Evolutionary conservation across 2,329 filamentous ascomycete genomes (phyloP).

Genomic region (Aspergillus sp.): DNA sequence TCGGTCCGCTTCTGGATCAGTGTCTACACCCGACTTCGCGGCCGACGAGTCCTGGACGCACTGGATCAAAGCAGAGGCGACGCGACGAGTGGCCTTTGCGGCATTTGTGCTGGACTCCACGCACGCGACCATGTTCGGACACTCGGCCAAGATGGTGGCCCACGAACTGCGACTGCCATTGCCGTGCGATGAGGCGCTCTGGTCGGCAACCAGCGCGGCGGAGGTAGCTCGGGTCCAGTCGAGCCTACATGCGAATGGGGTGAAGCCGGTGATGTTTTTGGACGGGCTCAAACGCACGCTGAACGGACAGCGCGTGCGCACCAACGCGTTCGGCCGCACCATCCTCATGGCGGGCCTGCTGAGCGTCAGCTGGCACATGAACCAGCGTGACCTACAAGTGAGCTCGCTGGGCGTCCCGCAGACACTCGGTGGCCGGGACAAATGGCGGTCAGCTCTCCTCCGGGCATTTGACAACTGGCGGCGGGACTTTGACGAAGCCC

Average conservation of each 20-base stretch:
- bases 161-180: constrained; percentile 90
- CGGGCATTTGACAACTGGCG: constrained; percentile 94
- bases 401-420: constrained; percentile 78
- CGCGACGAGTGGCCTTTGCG: constrained; percentile 82
- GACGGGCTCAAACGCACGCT: constrained; percentile 88
- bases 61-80: constrained; percentile 94
- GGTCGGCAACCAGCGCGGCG: constrained; percentile 82
- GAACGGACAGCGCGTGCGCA: constrained; percentile 79
- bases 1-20: constrained; percentile 35
- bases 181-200: constrained; percentile 88
- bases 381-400: constrained; percentile 89
- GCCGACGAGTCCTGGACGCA: constrained; percentile 91
- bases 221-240: constrained; percentile 84
- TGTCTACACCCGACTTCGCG: constrained; percentile 57
- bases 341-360: constrained; percentile 92
- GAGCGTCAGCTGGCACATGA: constrained; percentile 96
- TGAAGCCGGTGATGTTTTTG: constrained; percentile 82
- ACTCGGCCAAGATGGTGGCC: constrained; percentile 94
- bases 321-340: constrained; percentile 88
- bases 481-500: constrained; percentile 78
- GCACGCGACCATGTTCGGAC: constrained; percentile 96
- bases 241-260: constrained; percentile 73
- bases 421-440: constrained; percentile 80
- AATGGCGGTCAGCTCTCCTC: constrained; percentile 83
- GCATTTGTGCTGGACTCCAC: constrained; percentile 95